These are phyloP conservation scores for Leccinum pachyderme DNA, from an alignment of 1,284 basidiomycete species.

Conservation along the genomic window DNA sequence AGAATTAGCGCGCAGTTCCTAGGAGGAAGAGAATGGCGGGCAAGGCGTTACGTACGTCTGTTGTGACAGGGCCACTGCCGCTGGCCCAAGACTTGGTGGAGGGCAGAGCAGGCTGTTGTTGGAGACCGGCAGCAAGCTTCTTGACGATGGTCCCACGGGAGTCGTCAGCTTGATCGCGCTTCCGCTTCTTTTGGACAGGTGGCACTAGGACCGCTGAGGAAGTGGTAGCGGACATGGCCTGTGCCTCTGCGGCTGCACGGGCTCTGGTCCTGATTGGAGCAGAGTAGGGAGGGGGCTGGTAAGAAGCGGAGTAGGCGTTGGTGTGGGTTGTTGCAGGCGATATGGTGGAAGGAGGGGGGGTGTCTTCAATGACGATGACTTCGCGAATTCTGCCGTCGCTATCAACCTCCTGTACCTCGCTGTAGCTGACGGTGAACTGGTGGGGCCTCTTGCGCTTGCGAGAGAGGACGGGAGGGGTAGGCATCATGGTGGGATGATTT, in stretches of 20 bases:
- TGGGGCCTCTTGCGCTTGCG: conserved; percentile 81
- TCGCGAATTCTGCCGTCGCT: conserved; percentile 69
- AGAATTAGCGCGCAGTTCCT: conserved; percentile 22
- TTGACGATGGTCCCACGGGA: conserved; percentile 61
- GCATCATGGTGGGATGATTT: conserved; percentile 50
- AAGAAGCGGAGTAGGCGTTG: conserved; percentile 69
- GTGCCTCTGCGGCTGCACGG: conserved; percentile 77
- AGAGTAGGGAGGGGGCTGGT: conserved; percentile 71
- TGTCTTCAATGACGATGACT: conserved; percentile 87
- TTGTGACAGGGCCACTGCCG: conserved; percentile 55
- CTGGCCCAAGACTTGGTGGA: conserved; percentile 62
- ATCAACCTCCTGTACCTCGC: conserved; percentile 81
- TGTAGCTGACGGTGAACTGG: conserved; percentile 77
- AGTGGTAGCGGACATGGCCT: conserved; percentile 63
- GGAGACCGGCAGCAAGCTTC: conserved; percentile 50
- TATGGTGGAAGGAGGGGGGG: conserved; percentile 73
- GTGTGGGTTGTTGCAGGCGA: conserved; percentile 68
- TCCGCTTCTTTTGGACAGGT: conserved; percentile 75
- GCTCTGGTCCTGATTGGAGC: conserved; percentile 77
- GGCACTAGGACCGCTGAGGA: conserved; percentile 56
- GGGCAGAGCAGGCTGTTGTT: conserved; percentile 45
- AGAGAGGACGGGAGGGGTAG: conserved; percentile 62
- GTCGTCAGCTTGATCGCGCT: conserved; percentile 68
- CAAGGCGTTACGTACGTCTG: conserved; percentile 53
- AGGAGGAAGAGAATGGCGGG: conserved; percentile 16